These are phyloP conservation scores for Eragrostis nindensis DNA, from an alignment of 176 grass and related monocot species.

Conservation along the genomic window DNA sequence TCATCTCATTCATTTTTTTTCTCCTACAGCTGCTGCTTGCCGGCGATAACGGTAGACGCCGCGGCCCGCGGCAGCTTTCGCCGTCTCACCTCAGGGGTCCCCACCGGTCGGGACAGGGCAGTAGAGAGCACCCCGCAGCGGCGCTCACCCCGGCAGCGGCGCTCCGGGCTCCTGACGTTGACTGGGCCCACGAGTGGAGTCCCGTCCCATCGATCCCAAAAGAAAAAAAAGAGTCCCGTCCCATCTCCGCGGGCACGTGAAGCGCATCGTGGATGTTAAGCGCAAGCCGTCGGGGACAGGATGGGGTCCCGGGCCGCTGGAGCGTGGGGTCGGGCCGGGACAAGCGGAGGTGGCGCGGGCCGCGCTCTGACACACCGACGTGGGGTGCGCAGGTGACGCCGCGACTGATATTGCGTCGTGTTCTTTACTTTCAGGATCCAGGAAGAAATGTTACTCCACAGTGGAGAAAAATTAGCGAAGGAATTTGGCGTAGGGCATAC, in stretches of 20 bases:
- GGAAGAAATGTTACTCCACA: too few species aligned
- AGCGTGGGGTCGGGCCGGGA: neutral
- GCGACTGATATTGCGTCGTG: too few species aligned
- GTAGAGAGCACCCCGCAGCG: too few species aligned
- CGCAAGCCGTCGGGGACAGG: too few species aligned
- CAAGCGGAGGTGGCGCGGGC: neutral
- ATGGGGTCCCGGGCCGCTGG: too few species aligned
- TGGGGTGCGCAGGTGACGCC: neutral
- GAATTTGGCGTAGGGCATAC: too few species aligned
- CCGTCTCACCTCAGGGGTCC: neutral
- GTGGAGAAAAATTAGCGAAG: too few species aligned
- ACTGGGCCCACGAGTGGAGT: neutral
- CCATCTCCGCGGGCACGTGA: neutral
- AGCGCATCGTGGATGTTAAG: neutral
- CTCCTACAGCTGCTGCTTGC: neutral
- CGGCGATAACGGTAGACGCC: constrained; percentile 7
- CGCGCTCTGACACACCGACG: neutral
- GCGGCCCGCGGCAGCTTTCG: constrained; percentile 23
- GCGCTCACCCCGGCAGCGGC: neutral
- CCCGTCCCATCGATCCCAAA: too few species aligned
- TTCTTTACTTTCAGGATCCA: too few species aligned
- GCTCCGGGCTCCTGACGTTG: constrained; percentile 15
- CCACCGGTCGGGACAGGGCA: neutral
- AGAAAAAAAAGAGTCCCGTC: too few species aligned
- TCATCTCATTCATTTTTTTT: neutral